Evolutionary conservation across 305 asterid genomes (phyloP).

Genomic region (Ruellia speciosa): DNA sequence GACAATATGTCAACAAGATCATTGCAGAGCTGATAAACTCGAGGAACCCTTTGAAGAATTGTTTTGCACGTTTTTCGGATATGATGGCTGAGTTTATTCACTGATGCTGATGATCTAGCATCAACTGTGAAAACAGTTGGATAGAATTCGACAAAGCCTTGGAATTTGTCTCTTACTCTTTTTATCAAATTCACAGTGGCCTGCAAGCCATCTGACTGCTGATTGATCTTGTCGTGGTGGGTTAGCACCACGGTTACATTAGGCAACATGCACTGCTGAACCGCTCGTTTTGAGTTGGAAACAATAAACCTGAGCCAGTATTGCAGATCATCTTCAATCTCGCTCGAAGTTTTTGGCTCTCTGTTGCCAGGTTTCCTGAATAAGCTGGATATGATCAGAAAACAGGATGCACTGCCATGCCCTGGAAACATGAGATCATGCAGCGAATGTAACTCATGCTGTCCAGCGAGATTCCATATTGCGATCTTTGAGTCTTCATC

Average conservation of each 20-base stretch:
- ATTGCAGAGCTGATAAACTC: conserved; percentile 68
- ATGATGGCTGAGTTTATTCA: conserved; percentile 60
- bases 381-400: conserved; percentile 56
- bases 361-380: conserved; percentile 51
- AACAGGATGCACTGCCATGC: conserved; percentile 58
- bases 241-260: conserved; percentile 68
- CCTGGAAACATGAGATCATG: conserved; percentile 88
- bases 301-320: conserved; percentile 77
- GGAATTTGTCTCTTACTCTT: conserved; percentile 54
- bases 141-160: conserved; percentile 58
- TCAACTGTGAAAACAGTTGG: conserved; percentile 80
- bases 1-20: conserved; percentile 45
- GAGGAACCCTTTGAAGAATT: conserved; percentile 62
- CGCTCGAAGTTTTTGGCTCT: conserved; percentile 43
- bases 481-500: conserved; percentile 70
- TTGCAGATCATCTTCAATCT: conserved; percentile 69
- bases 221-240: conserved; percentile 61
- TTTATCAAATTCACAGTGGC: conserved; percentile 36
- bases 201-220: conserved; percentile 38
- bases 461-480: conserved; percentile 74
- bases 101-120: conserved; percentile 82
- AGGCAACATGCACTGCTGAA: conserved; percentile 70
- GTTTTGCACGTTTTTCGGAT: conserved; percentile 48
- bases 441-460: conserved; percentile 53
- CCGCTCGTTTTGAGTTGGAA: conserved; percentile 66